Percentiles rank a stretch among this genome's conserved stretches.
These are phyloP conservation scores for Coemansia sp. DNA, from an alignment of 192 early-diverging fungal genomes.

Conservation along the genomic window DNA sequence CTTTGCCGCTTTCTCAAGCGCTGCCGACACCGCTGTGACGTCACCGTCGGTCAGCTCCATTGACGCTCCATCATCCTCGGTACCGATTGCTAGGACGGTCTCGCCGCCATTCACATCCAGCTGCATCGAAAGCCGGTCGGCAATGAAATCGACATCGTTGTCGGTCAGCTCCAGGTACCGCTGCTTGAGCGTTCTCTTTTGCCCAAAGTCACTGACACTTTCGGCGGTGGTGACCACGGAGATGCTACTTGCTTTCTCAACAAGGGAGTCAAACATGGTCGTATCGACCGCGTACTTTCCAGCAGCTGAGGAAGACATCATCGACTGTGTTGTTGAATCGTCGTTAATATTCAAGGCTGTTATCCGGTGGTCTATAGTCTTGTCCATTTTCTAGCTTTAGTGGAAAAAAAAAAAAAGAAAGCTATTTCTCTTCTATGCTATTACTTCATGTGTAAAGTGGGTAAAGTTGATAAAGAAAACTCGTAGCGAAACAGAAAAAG, in stretches of 20 bases:
- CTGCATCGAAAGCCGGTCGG: constrained; percentile 41
- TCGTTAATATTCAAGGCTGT: constrained; percentile 12
- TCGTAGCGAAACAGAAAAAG: constrained; percentile 5
- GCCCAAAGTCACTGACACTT: not conserved
- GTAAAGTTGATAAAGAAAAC: no score
- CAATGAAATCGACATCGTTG: constrained; percentile 53
- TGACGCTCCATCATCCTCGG: constrained; percentile 69
- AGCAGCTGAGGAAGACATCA: not conserved
- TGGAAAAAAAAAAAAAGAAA: not conserved
- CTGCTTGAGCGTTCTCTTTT: constrained; percentile 44
- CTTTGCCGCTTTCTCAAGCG: constrained; percentile 38
- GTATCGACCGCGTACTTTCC: constrained; percentile 47
- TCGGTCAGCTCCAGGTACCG: constrained; percentile 51
- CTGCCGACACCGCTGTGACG: constrained; percentile 39
- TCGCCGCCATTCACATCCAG: constrained; percentile 70
- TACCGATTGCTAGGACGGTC: constrained; percentile 72
- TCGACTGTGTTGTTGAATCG: not conserved
- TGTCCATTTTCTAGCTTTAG: constrained; percentile 13
- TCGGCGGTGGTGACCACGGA: not conserved
- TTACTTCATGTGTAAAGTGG: no score
- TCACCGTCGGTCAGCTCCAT: constrained; percentile 65
- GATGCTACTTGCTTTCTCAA: constrained; percentile 33
- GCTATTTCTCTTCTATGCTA: not conserved
- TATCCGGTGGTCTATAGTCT: constrained; percentile 28
- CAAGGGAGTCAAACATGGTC: constrained; percentile 44